Base-by-base conservation (phyloP, 2,329 filamentous ascomycete genomes). In the Hymenoscyphus fructigenus region DNA sequence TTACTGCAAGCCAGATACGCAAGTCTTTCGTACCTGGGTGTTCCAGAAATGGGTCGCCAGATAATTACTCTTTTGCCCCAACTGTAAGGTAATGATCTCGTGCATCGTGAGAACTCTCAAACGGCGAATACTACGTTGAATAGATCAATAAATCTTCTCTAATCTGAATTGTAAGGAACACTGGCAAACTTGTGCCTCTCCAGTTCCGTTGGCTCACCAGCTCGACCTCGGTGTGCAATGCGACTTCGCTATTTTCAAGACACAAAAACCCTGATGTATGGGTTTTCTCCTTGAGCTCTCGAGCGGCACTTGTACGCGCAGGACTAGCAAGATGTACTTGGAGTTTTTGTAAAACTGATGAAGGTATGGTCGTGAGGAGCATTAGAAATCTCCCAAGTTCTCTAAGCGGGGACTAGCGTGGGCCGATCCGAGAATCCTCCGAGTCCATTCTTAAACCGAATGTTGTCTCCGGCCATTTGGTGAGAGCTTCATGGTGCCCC, bases 1-100 rank as follows among this genome's bases (percentile, higher is more conserved):
- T 47, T 14, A 62, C 71, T 60, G 20, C 4, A 14, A 44, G 15
- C 47, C 6, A 62, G 10, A 47, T 58, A 63, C 17, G 32, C 41
- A 57, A 28, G 6, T 47, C 14, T 28, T 44, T 32, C 75, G 68
- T 73, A 92, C 91, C 82, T 97, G 94, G 5, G 91, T 84, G 74
- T 99, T 99, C 95, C 95, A 99, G 78, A 97, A 99, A 80, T 99
- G 95, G 0, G 93, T 96, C 34, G 91, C 93, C 26, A 96, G 81
- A 74, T 97, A 96, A 78, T 99, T 99, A 76, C 91, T 93, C 75
- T 91, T 88, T 76, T 96, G 90, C 55, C 95, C 95, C 66, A 98
- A 88, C 82, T 99, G 95, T 57, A 99, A 82, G 0, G 94, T 97
- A 67, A 99, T 83, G 67, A 98, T 92, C 79, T 99, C 95, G 79